phyloP scores from a whole-genome alignment of 495 filamentous ascomycete genomes.

The Xylaria curta region DNA sequence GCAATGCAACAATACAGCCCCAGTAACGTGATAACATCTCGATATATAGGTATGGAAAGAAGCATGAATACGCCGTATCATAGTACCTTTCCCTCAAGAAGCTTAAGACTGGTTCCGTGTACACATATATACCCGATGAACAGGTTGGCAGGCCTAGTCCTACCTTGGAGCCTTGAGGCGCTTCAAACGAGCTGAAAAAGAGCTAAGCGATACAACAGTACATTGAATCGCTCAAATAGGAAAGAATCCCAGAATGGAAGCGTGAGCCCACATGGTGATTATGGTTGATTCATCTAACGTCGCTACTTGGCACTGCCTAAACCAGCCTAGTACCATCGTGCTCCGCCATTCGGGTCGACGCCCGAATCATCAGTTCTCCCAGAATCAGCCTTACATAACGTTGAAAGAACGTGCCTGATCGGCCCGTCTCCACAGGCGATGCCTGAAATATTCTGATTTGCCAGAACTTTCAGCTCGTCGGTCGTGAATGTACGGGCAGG shows the following conservation, averaged over 20 bases:
- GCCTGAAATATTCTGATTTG: background rate
- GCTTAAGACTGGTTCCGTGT: background rate
- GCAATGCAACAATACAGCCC: background rate
- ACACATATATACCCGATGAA: background rate
- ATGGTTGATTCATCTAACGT: background rate
- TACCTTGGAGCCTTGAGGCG: background rate
- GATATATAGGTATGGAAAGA: background rate
- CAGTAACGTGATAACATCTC: background rate
- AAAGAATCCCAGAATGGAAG: slow-evolving; percentile 13
- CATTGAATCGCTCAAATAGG: slow-evolving; percentile 6
- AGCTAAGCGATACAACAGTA: slow-evolving; percentile 3
- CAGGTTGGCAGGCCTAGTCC: background rate
- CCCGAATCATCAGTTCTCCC: background rate
- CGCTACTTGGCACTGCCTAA: background rate
- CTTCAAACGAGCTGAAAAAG: background rate
- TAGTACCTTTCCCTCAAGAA: background rate
- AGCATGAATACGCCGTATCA: slow-evolving; percentile 10
- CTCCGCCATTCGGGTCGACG: slow-evolving; percentile 14
- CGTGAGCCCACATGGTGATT: background rate
- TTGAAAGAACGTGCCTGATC: background rate
- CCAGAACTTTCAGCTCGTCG: background rate
- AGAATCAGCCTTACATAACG: background rate
- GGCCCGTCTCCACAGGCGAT: background rate
- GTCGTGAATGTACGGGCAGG: background rate
- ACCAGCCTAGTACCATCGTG: background rate